phyloP scores from a whole-genome alignment of 2,329 filamentous ascomycete species.

The Claviceps spartinae region DNA sequence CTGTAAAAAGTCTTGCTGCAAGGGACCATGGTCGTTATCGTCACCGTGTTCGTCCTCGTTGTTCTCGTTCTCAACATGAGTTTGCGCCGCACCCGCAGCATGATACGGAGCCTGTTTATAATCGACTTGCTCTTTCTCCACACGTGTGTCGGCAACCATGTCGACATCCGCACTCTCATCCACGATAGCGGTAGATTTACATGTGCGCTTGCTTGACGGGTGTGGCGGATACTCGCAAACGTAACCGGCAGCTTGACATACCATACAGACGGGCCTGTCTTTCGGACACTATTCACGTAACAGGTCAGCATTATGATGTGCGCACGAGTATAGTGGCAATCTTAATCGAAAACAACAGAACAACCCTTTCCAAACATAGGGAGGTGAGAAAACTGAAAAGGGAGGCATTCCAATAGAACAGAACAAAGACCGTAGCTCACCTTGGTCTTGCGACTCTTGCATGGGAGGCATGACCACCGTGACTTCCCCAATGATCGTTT shows the following conservation, averaged over 20 bases:
- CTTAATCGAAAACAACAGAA: background rate
- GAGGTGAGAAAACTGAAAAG: too few species aligned
- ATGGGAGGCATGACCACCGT: conserved; percentile 22
- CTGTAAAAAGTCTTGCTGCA: background rate
- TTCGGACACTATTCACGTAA: conserved; percentile 23
- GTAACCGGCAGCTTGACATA: conserved; percentile 19
- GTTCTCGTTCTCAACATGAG: background rate
- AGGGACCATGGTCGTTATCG: conserved; percentile 8
- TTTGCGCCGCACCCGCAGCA: background rate
- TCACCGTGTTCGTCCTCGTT: background rate
- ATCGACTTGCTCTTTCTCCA: background rate
- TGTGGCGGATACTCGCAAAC: conserved; percentile 27
- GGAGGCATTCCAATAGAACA: background rate
- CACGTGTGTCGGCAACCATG: conserved; percentile 6
- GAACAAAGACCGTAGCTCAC: conserved; percentile 13
- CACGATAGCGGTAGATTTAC: conserved; percentile 10
- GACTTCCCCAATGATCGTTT: conserved; percentile 17
- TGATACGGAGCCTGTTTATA: background rate
- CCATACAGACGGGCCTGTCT: conserved; percentile 25
- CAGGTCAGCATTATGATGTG: conserved; percentile 8
- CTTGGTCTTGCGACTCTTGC: conserved; percentile 24
- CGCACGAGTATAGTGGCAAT: background rate
- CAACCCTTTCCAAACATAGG: too few species aligned
- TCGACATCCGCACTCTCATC: conserved; percentile 7
- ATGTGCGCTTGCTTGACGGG: conserved; percentile 14